These are phyloP conservation scores for Candolleomyces aberdarensis DNA, from an alignment of 768 basidiomycete genomes.

Conservation along the genomic window DNA sequence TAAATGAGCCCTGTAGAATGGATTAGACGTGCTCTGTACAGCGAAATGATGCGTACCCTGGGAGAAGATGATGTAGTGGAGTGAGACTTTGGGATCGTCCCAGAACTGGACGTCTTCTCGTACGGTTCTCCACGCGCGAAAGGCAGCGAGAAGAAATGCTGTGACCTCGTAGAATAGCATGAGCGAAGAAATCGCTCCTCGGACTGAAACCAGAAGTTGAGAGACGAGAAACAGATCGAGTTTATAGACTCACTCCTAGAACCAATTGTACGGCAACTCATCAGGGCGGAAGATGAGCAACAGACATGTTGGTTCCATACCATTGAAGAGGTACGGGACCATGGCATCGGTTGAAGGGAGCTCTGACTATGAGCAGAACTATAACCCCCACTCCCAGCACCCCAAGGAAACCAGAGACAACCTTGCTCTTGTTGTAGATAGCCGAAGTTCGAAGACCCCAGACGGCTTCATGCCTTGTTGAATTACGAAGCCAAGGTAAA, in stretches of 20 bases:
- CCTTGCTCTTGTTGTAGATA: not conserved
- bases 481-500: not conserved
- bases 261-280: too few species aligned
- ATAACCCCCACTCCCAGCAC: not conserved
- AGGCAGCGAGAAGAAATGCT: conserved; percentile 3
- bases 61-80: conserved; percentile 9
- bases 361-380: not conserved
- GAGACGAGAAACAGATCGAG: not conserved
- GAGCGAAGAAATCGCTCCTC: not conserved
- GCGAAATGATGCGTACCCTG: not conserved
- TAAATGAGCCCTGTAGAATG: not conserved
- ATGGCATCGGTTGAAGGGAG: not conserved
- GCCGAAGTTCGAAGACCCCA: conserved; percentile 7
- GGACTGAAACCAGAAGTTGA: not conserved
- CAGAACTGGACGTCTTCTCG: conserved; percentile 2
- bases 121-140: conserved; percentile 5
- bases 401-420: not conserved
- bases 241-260: too few species aligned
- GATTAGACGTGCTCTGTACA: too few species aligned
- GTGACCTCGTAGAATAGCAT: conserved; percentile 5
- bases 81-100: not conserved
- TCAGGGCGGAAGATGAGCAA: too few species aligned
- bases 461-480: not conserved
- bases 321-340: not conserved
- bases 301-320: not conserved